Evolutionary conservation across 179 eudicot species (phyloP).

Genomic region (Camellia oleifera): DNA sequence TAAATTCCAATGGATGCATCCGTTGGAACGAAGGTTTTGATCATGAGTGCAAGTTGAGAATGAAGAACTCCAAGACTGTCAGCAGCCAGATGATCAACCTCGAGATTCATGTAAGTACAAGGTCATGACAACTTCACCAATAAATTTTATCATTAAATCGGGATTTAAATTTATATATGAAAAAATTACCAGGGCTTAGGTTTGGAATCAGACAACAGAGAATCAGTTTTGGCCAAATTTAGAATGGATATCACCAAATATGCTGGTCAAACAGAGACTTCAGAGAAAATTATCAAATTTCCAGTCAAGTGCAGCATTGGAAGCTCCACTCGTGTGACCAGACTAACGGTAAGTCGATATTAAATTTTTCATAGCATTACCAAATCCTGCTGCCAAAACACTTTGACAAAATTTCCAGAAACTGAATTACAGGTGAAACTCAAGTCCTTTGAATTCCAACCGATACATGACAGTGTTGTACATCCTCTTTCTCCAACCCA

Average conservation of each 20-base stretch:
- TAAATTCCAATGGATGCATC: slow-evolving; percentile 19
- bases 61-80: slow-evolving; percentile 12
- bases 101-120: slow-evolving; percentile 24
- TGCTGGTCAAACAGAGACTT: slow-evolving; percentile 10
- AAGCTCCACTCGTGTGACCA: slow-evolving; percentile 13
- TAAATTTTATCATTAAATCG: neutral
- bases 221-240: slow-evolving; percentile 12
- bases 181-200: slow-evolving; percentile 18
- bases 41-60: slow-evolving; percentile 17
- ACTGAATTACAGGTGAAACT: slow-evolving; percentile 22
- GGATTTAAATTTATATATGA: neutral
- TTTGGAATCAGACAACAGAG: slow-evolving; percentile 15
- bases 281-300: slow-evolving; percentile 10
- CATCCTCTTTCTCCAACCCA: slow-evolving; percentile 23
- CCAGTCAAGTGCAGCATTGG: slow-evolving; percentile 22
- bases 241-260: slow-evolving; percentile 17
- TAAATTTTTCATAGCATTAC: neutral
- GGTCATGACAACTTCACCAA: neutral
- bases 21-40: slow-evolving; percentile 25
- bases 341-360: slow-evolving; percentile 18
- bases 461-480: slow-evolving; percentile 7
- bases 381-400: neutral
- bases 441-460: slow-evolving; percentile 1
- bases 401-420: neutral
- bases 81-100: slow-evolving; percentile 18